Evolutionary conservation across 768 basidiomycete genomes (phyloP).

Genomic region (Boletus tomentosulus): DNA sequence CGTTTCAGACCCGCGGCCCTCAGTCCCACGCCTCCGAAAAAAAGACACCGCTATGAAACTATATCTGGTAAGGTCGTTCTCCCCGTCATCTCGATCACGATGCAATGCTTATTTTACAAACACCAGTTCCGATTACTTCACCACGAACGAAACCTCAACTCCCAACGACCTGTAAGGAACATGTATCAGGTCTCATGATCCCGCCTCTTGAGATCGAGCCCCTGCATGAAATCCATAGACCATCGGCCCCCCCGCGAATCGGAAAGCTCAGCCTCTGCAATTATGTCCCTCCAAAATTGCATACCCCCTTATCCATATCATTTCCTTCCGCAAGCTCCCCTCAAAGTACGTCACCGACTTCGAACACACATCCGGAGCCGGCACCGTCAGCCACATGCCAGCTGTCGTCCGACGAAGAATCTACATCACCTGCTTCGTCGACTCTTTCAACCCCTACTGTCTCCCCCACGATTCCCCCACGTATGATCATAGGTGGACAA

Average conservation of each 20-base stretch:
- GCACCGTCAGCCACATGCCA: background rate
- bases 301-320: conserved; percentile 1
- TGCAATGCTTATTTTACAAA: conserved; percentile 1
- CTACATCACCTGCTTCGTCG: conserved; percentile 23
- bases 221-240: background rate
- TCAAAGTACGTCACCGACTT: background rate
- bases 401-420: conserved; percentile 10
- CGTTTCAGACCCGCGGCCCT: conserved; percentile 44
- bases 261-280: conserved; percentile 31
- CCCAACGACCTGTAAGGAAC: conserved; percentile 9
- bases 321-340: background rate
- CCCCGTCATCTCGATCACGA: background rate
- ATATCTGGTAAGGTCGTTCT: conserved; percentile 14
- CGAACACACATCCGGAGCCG: background rate
- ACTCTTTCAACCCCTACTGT: conserved; percentile 23
- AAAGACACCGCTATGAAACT: conserved; percentile 19
- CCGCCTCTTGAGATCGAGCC: background rate
- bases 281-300: conserved; percentile 29
- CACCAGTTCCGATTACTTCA: conserved; percentile 7
- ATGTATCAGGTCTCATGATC: conserved; percentile 6
- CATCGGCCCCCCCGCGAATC: background rate
- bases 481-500: conserved; percentile 25
- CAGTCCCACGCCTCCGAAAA: background rate
- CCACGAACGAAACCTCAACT: background rate
- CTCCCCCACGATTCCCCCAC: conserved; percentile 20